Conservation (phyloP, 192 early-diverging fungal genomes). For the Coemansia sp. region DNA sequence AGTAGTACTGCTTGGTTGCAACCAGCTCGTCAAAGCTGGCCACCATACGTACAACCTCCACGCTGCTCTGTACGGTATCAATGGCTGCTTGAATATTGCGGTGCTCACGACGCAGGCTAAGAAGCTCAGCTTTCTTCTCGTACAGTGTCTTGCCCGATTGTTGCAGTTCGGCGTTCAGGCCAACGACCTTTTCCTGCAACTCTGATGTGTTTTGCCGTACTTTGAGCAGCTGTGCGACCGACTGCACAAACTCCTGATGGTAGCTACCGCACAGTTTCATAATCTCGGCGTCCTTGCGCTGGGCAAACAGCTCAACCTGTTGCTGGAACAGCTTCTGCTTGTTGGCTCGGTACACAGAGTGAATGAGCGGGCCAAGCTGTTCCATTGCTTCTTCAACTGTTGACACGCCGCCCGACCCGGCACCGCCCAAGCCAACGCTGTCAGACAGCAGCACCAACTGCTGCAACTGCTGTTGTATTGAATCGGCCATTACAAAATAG, state of each 20-base stretch:
- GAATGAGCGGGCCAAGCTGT: slow-evolving; percentile 83
- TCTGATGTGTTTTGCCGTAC: slow-evolving; percentile 84
- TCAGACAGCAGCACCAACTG: slow-evolving; percentile 53
- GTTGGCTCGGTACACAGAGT: slow-evolving; percentile 81
- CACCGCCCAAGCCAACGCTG: slow-evolving; percentile 33
- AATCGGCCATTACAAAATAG: slow-evolving; percentile 42
- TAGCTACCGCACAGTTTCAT: slow-evolving; percentile 95
- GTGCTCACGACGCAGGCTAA: slow-evolving; percentile 72
- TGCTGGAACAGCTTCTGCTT: slow-evolving; percentile 87
- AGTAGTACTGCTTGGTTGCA: slow-evolving; percentile 82
- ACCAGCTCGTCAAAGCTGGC: slow-evolving; percentile 81
- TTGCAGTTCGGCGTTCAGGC: slow-evolving; percentile 85
- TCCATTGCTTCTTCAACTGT: slow-evolving; percentile 68
- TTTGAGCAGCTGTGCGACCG: slow-evolving; percentile 93
- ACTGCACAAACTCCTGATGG: slow-evolving; percentile 81
- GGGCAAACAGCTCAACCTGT: slow-evolving; percentile 77
- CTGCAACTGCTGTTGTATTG: slow-evolving; percentile 53
- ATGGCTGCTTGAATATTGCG: slow-evolving; percentile 85
- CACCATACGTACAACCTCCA: slow-evolving; percentile 84
- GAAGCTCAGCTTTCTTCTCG: slow-evolving; percentile 73
- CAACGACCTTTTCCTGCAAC: slow-evolving; percentile 80
- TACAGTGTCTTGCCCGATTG: slow-evolving; percentile 73
- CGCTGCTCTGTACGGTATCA: slow-evolving; percentile 76
- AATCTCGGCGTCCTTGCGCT: slow-evolving; percentile 92
- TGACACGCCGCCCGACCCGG: slow-evolving; percentile 20